Evolutionary conservation across 805 yeast species (phyloP).

Genomic region (Blastobotrys peoriensis): DNA sequence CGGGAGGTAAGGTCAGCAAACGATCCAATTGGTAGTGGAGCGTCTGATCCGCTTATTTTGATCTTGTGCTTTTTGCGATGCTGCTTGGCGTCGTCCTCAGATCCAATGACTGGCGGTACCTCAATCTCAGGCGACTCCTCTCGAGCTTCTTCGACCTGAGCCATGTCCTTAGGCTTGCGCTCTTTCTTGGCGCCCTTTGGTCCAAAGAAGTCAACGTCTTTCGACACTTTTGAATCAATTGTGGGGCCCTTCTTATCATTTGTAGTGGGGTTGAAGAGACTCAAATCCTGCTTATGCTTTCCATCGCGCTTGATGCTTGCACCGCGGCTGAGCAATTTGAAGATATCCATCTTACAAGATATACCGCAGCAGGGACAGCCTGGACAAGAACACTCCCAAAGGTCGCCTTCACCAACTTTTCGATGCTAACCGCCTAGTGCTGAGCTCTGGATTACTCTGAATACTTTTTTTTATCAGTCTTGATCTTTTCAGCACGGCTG

Average conservation of each 20-base stretch:
- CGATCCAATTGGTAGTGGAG: conserved; percentile 87
- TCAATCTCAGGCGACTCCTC: conserved; percentile 29
- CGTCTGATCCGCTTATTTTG: conserved; percentile 75
- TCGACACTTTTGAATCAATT: conserved; percentile 45
- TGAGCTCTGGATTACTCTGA: too few species aligned
- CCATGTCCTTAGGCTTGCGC: conserved; percentile 17
- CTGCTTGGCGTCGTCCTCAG: conserved; percentile 51
- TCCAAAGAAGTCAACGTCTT: conserved; percentile 80
- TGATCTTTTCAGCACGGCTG: too few species aligned
- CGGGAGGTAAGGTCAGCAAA: conserved; percentile 73
- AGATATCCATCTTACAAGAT: conserved; percentile 76
- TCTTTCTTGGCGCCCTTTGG: conserved; percentile 37
- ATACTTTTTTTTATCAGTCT: too few species aligned
- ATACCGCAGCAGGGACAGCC: too few species aligned
- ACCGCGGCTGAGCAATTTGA: conserved; percentile 78
- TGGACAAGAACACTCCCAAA: too few species aligned
- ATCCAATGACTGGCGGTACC: conserved; percentile 41
- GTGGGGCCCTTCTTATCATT: conserved; percentile 27
- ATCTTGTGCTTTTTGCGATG: conserved; percentile 57
- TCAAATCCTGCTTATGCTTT: conserved; percentile 31
- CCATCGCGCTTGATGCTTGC: conserved; percentile 65
- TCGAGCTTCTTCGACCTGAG: conserved; percentile 29
- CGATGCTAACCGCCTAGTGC: too few species aligned
- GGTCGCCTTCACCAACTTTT: too few species aligned
- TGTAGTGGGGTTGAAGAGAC: conserved; percentile 22